These are phyloP conservation scores for Fusarium sterilihyphosum DNA, from an alignment of 2,329 filamentous ascomycete genomes.

Conservation along the genomic window DNA sequence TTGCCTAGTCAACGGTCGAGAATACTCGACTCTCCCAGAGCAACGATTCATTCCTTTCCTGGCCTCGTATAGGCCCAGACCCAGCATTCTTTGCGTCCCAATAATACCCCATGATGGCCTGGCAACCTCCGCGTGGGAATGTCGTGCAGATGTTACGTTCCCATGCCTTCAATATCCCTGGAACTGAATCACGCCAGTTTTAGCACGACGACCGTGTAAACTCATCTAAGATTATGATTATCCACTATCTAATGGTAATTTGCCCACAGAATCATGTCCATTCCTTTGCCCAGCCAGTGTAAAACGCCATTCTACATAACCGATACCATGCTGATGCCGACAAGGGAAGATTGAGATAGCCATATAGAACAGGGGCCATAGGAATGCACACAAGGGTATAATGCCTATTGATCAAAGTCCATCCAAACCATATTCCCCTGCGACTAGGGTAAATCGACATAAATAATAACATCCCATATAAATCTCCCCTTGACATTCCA, in stretches of 20 bases:
- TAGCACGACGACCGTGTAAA: background rate
- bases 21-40: slow-evolving; percentile 1
- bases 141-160: slow-evolving; percentile 3
- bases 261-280: slow-evolving; percentile 16
- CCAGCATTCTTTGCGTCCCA: slow-evolving; percentile 1
- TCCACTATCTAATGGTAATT: slow-evolving; percentile 20
- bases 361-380: slow-evolving; percentile 23
- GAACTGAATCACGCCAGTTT: background rate
- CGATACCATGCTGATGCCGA: slow-evolving; percentile 8
- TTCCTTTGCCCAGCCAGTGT: slow-evolving; percentile 16
- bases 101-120: background rate
- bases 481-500: slow-evolving; percentile 23
- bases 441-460: slow-evolving; percentile 22
- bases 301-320: slow-evolving; percentile 15
- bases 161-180: background rate
- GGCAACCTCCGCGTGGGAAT: slow-evolving; percentile 19
- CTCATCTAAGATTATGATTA: slow-evolving; percentile 36
- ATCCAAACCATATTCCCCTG: slow-evolving; percentile 24
- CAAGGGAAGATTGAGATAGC: slow-evolving; percentile 1
- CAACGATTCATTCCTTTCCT: slow-evolving; percentile 1
- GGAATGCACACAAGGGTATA: slow-evolving; percentile 45
- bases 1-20: background rate
- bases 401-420: slow-evolving; percentile 45
- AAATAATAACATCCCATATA: slow-evolving; percentile 17
- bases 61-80: background rate